Evolutionary conservation across 2,329 filamentous ascomycete species (phyloP), one percentile per base, ranked within the genome.

Genomic region (Periconia digitata): DNA sequence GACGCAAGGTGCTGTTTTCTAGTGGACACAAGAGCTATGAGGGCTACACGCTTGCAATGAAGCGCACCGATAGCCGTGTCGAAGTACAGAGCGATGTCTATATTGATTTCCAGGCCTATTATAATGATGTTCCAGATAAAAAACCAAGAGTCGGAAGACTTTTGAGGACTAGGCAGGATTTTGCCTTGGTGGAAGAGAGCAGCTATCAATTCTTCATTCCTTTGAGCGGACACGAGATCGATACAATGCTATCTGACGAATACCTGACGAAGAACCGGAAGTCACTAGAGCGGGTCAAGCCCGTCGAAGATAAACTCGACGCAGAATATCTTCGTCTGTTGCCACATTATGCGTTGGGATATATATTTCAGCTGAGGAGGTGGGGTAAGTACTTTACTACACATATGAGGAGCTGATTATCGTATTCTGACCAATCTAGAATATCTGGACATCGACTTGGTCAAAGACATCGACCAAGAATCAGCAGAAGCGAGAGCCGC

Each of bases 31-130:
- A 44, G 37, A 50, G 43, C 13, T 53, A 53, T n/a, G 24, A 51
- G 3, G 49, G 49, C 1, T 29, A 20, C 7, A 39, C 38, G 6
- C 17, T 49, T 18, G 35, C 38, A 8, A 8, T 22, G 15, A 29
- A 36, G 13, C 38, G 29, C n/a, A 29, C 2, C 7, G 36, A 43
- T 34, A 21, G 18, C 39, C 34, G 32, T 6, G 43, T 44, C 18
- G 39, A 52, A 13, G 41, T 55, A 13, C 22, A 50, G 21, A 51
- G 52, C 32, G 52, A 55, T 21, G 43, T 55, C 15, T 52, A 47
- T 20, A 23, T 55, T 10, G 49, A 55, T 22, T 47, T 49, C 23
- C 32, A 42, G 4, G 41, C 42, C 6, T 47, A 40, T 23, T 53
- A 47, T 24, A 34, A 46, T 16, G 44, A 46, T n/a, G 16, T 16